Evolutionary conservation across 352 stramenopile genomes (phyloP).

Genomic region (Phytopythium litorale): DNA sequence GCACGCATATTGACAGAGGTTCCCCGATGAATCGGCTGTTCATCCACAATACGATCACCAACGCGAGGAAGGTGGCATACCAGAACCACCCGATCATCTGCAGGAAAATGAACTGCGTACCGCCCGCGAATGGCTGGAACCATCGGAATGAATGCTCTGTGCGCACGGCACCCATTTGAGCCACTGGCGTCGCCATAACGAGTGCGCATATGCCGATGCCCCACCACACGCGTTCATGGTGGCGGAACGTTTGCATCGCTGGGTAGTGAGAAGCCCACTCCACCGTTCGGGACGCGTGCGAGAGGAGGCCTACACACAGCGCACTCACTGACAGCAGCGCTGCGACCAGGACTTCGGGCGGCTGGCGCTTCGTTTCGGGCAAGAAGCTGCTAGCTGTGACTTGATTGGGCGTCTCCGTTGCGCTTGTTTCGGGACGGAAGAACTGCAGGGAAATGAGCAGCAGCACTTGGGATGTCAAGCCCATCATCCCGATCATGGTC

Average conservation of each 20-base stretch:
- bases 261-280: constrained; percentile 2
- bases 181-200: constrained; percentile 28
- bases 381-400: too few relatives aligned
- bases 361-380: not conserved
- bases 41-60: constrained; percentile 34
- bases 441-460: constrained; percentile 47
- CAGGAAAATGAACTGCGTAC: constrained; percentile 57
- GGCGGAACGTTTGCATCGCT: constrained; percentile 10
- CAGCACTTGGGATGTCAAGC: constrained; percentile 46
- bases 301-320: constrained; percentile 18
- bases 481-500: constrained; percentile 33
- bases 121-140: constrained; percentile 54
- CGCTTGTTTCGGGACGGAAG: constrained; percentile 11
- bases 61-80: constrained; percentile 44
- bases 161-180: constrained; percentile 36
- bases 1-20: constrained; percentile 17
- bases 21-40: constrained; percentile 31
- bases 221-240: constrained; percentile 39
- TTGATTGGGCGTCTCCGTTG: not conserved
- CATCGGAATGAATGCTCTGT: constrained; percentile 21
- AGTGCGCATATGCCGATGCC: constrained; percentile 29
- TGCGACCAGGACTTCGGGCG: constrained; percentile 33
- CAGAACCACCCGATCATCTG: constrained; percentile 58
- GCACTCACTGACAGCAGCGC: constrained; percentile 25
- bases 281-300: constrained; percentile 13